These are phyloP conservation scores for Backusella westeae DNA, from an alignment of 192 early-diverging fungal species.

Conservation along the genomic window DNA sequence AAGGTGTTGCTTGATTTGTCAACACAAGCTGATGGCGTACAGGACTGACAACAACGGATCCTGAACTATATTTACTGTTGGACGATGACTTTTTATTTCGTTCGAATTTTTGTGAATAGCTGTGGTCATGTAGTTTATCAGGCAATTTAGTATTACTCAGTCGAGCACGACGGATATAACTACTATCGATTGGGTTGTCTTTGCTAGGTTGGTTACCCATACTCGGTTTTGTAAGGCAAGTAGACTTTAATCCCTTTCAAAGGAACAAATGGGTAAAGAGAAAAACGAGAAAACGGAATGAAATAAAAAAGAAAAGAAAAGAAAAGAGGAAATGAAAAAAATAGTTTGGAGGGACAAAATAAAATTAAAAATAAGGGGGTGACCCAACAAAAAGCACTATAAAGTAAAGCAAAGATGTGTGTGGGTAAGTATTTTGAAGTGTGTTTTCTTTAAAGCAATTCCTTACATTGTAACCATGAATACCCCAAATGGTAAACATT, in stretches of 20 bases:
- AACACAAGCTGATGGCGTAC: conserved; percentile 13
- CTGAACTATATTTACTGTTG: conserved; percentile 3
- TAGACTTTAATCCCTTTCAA: background rate
- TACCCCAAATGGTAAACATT: background rate
- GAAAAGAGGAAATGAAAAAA: background rate
- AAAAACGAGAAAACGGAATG: background rate
- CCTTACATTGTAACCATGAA: background rate
- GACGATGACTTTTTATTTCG: background rate
- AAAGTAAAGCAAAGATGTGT: background rate
- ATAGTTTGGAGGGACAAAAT: conserved; percentile 1
- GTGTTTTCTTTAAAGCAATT: background rate
- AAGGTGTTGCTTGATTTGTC: conserved; percentile 7
- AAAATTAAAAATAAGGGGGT: background rate
- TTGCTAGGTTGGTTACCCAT: conserved; percentile 24
- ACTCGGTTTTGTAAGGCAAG: background rate
- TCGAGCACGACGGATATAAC: background rate
- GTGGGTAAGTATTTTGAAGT: conserved; percentile 4
- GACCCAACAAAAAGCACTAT: conserved; percentile 4
- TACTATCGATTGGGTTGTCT: conserved; percentile 1
- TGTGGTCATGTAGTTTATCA: background rate
- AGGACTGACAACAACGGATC: conserved; percentile 6
- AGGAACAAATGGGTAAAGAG: background rate
- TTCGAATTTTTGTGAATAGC: background rate
- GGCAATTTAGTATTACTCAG: background rate
- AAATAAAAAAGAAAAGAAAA: background rate